Conservation (phyloP, 2,329 filamentous ascomycete species). For the Tolypocladium pustulatum region DNA sequence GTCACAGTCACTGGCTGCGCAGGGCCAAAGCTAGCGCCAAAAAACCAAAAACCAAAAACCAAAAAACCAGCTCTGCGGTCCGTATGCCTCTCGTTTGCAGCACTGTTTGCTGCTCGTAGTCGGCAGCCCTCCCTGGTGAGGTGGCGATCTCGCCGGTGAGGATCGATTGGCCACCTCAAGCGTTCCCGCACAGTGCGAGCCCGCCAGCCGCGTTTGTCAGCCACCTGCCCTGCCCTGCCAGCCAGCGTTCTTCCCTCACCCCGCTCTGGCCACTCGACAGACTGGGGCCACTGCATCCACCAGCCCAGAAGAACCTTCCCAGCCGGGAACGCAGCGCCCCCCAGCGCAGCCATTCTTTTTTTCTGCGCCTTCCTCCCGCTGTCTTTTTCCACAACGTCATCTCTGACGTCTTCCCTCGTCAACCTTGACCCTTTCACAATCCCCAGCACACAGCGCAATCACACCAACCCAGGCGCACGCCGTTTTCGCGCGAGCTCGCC, state of each 20-base stretch:
- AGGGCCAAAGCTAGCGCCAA: too few relatives aligned
- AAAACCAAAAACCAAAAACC: too few relatives aligned
- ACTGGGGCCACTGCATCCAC: not conserved
- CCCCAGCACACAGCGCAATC: conserved; percentile 20
- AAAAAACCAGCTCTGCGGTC: too few relatives aligned
- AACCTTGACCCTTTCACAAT: conserved; percentile 24
- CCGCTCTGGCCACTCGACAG: not conserved
- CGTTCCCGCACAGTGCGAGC: not conserved
- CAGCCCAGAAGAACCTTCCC: not conserved
- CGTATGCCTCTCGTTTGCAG: too few relatives aligned
- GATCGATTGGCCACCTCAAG: too few relatives aligned
- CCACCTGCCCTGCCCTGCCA: not conserved
- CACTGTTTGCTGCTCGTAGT: too few relatives aligned
- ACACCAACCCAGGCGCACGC: conserved; percentile 3
- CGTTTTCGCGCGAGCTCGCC: not conserved
- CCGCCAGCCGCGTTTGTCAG: not conserved
- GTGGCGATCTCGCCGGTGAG: too few relatives aligned
- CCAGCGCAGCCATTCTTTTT: conserved; percentile 11
- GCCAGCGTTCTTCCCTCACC: not conserved
- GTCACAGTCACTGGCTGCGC: too few relatives aligned
- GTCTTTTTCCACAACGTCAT: conserved; percentile 30
- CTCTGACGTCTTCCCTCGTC: conserved; percentile 34
- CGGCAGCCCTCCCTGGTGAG: too few relatives aligned
- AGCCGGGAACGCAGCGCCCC: not conserved
- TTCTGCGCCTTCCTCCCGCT: conserved; percentile 24